Base-by-base conservation (phyloP, 1,139 yeast species). In the Yamadazyma dendronema region DNA sequence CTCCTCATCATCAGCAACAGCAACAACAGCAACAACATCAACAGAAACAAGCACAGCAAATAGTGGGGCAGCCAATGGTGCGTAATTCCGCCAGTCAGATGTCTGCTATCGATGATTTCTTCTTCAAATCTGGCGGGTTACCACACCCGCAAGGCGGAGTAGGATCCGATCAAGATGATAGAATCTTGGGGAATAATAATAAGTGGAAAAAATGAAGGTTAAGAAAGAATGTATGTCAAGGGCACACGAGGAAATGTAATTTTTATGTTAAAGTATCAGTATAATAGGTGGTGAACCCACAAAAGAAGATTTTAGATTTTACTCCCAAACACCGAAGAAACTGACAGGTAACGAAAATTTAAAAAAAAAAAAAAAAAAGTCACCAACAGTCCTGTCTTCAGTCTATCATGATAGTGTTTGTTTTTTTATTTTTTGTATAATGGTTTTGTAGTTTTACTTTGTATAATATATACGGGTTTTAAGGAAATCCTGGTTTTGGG, bases 91-190 rank as follows among this genome's bases (percentile, higher is more conserved):
- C 43, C 3, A 32, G 29, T 22, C 43, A 38, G 24, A 47, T 58
- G 6, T 48, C 62, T 3, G 52, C 59, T 12, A 61, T 65, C n/a
- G 71, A 65, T 37, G 71, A 65, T 14, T 64, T 62, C 39, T 61
- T 65, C 45, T 48, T 64, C 27, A 43, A 49, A 35, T 30, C 36
- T 19, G 38, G 38, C 3, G 37, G 37, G 13, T 26, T 38, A 23
- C 41, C 44, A n/a, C 39, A 35, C 17, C 38, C 46, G 10, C 37
- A 30, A 25, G 9, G 30, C 4, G 30, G 26, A 12, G 23, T 17
- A 4, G 5, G 14, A 17, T 15, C 17, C 3, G 41, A 35, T 11
- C 25, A 30, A 10, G 44, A 37, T 23, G 43, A 40, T 10, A 11
- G 40, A 13, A n/a, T 30, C n/a, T 17, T 36, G 38, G 21, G 35